A percentile compares a stretch with the other conserved stretches of the same genome.
These are phyloP conservation scores for Diophrys appendiculata DNA, from an alignment of 73 alveolate genomes.

Conservation along the genomic window DNA sequence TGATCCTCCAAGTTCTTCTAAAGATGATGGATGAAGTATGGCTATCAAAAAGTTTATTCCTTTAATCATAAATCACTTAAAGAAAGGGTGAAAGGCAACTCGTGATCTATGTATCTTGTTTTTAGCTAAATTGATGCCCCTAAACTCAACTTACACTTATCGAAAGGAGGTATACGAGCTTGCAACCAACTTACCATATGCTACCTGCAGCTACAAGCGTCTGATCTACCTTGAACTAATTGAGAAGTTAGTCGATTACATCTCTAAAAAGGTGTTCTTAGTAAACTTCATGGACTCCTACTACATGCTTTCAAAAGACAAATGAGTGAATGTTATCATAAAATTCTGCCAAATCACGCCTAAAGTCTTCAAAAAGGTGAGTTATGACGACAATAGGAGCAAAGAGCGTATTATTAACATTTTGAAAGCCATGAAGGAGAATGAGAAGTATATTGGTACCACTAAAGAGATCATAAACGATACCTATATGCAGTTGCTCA, in stretches of 20 bases:
- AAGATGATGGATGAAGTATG: not conserved
- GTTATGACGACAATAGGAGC: conserved; percentile 1
- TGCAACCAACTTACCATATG: conserved; percentile 9
- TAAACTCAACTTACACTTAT: not conserved
- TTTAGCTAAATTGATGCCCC: not conserved
- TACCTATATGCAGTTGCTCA: not conserved
- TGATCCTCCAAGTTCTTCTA: no score
- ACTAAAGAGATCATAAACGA: conserved; percentile 1
- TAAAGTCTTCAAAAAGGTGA: conserved; percentile 3
- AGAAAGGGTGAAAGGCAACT: conserved; percentile 12
- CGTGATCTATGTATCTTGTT: conserved; percentile 5
- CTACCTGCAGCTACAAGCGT: conserved; percentile 9
- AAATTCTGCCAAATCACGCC: conserved; percentile 5
- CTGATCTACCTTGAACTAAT: conserved; percentile 1
- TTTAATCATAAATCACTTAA: not conserved
- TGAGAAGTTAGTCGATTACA: not conserved
- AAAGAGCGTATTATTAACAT: conserved; percentile 11
- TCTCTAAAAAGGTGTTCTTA: conserved; percentile 10
- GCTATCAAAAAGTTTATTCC: conserved; percentile 1
- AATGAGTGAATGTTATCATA: conserved; percentile 7
- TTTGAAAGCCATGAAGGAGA: conserved; percentile 9
- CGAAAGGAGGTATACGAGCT: conserved; percentile 2
- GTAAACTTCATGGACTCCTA: conserved; percentile 5
- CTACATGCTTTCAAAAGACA: conserved; percentile 19
- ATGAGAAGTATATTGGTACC: not conserved